phyloP scores from a whole-genome alignment of 208 protist species.

The Hexamita inflata region DNA sequence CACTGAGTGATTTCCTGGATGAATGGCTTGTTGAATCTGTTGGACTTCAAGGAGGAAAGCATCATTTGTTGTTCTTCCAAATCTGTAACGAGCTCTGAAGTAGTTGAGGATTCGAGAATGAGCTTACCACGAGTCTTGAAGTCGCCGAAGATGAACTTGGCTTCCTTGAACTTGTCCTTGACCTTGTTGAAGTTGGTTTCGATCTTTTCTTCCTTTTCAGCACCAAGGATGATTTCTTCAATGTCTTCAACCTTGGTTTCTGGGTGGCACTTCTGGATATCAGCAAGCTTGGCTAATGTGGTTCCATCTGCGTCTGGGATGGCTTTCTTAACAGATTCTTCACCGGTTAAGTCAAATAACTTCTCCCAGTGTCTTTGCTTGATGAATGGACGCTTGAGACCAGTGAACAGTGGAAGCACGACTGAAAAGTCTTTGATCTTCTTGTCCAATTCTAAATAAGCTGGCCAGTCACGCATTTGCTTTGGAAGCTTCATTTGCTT shows the following conservation, averaged over 20 bases:
- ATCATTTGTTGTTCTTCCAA: constrained; percentile 79
- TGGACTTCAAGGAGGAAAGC: constrained; percentile 65
- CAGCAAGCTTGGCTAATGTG: constrained; percentile 77
- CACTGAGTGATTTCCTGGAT: constrained; percentile 71
- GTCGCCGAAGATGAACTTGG: constrained; percentile 69
- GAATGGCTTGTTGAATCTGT: constrained; percentile 65
- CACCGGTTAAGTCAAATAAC: constrained; percentile 53
- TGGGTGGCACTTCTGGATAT: constrained; percentile 68
- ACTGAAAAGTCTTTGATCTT: constrained; percentile 79
- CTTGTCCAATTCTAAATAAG: constrained; percentile 73
- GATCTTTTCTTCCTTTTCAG: constrained; percentile 76
- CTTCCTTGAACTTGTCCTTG: constrained; percentile 65
- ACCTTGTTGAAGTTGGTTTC: constrained; percentile 70
- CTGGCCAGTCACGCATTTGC: constrained; percentile 70
- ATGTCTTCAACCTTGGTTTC: constrained; percentile 68
- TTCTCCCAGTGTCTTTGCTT: constrained; percentile 75
- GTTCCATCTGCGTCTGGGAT: constrained; percentile 59
- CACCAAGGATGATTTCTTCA: constrained; percentile 73
- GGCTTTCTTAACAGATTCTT: constrained; percentile 48
- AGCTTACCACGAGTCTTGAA: constrained; percentile 75
- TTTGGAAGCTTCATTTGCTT: constrained; percentile 70
- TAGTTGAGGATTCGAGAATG: constrained; percentile 71
- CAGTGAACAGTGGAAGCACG: constrained; percentile 70
- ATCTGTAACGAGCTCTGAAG: constrained; percentile 60
- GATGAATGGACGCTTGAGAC: constrained; percentile 68